Percentiles rank a stretch among this genome's conserved stretches.
phyloP scores from a whole-genome alignment of 208 protist genomes.

The Blechomonas ayalai region DNA sequence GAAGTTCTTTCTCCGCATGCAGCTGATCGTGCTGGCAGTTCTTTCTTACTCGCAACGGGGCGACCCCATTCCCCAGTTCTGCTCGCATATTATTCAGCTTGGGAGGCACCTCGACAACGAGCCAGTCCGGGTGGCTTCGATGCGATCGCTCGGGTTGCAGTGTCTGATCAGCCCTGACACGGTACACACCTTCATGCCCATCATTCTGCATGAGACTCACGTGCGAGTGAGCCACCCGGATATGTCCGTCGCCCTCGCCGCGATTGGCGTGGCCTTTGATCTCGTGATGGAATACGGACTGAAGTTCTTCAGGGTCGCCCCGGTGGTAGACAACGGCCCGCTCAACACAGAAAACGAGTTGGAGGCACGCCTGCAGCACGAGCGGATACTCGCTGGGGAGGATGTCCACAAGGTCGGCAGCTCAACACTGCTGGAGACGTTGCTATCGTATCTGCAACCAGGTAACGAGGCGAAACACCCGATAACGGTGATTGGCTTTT shows the following conservation, averaged over 20 bases:
- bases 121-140: conserved; percentile 65
- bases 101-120: conserved; percentile 73
- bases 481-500: conserved; percentile 56
- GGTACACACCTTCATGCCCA: conserved; percentile 88
- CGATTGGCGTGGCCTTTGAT: conserved; percentile 72
- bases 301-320: conserved; percentile 60
- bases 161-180: conserved; percentile 81
- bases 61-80: conserved; percentile 67
- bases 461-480: conserved; percentile 19
- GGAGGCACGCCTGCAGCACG: conserved; percentile 61
- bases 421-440: conserved; percentile 30
- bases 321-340: conserved; percentile 10
- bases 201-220: conserved; percentile 62
- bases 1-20: conserved; percentile 87
- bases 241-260: conserved; percentile 44
- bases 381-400: conserved; percentile 65
- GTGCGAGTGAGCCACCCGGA: conserved; percentile 13
- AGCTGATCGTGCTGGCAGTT: conserved; percentile 80
- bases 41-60: conserved; percentile 75
- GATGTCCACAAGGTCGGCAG: conserved; percentile 82
- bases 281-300: conserved; percentile 85
- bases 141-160: conserved; percentile 67
- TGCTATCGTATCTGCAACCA: conserved; percentile 42
- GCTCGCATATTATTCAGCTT: conserved; percentile 83
- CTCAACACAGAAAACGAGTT: conserved; percentile 9